phyloP scores from a whole-genome alignment of 352 stramenopile genomes.

The Phytophthora capsici region DNA sequence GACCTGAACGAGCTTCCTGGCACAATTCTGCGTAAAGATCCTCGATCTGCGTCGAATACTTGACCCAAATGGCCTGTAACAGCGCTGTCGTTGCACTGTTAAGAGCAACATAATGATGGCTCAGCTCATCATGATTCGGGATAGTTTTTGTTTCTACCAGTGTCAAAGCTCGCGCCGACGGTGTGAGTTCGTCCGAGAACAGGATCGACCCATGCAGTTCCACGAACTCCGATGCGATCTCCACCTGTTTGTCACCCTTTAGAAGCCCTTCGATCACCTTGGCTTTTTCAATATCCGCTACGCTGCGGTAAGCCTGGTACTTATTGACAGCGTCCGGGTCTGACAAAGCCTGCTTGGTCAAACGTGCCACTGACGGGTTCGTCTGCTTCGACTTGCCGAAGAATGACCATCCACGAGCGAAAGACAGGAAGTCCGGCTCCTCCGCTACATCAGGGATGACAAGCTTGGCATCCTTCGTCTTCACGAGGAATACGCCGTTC shows the following conservation, averaged over 20 bases:
- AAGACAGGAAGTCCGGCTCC: conserved; percentile 75
- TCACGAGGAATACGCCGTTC: conserved; percentile 69
- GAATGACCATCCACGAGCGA: conserved; percentile 80
- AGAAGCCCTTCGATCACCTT: conserved; percentile 71
- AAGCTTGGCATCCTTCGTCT: conserved; percentile 61
- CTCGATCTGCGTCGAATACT: conserved; percentile 68
- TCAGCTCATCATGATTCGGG: conserved; percentile 64
- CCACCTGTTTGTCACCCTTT: conserved; percentile 50
- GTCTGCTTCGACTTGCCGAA: conserved; percentile 78
- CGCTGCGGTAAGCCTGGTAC: conserved; percentile 75
- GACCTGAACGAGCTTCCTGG: conserved; percentile 44
- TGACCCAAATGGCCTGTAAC: conserved; percentile 72
- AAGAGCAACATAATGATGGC: conserved; percentile 71
- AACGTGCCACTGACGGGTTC: conserved; percentile 49
- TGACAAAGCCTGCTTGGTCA: conserved; percentile 71
- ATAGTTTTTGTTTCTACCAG: conserved; percentile 66
- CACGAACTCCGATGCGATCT: conserved; percentile 67
- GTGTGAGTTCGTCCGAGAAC: conserved; percentile 70
- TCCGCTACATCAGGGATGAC: conserved; percentile 54
- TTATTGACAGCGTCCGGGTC: conserved; percentile 82
- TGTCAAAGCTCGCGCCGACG: conserved; percentile 67
- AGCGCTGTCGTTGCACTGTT: conserved; percentile 67
- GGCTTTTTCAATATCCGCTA: conserved; percentile 73
- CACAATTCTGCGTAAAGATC: conserved; percentile 62
- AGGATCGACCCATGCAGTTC: conserved; percentile 74